Evolutionary conservation across 2,329 filamentous ascomycete species (phyloP).

Genomic region (Penicillium palitans): DNA sequence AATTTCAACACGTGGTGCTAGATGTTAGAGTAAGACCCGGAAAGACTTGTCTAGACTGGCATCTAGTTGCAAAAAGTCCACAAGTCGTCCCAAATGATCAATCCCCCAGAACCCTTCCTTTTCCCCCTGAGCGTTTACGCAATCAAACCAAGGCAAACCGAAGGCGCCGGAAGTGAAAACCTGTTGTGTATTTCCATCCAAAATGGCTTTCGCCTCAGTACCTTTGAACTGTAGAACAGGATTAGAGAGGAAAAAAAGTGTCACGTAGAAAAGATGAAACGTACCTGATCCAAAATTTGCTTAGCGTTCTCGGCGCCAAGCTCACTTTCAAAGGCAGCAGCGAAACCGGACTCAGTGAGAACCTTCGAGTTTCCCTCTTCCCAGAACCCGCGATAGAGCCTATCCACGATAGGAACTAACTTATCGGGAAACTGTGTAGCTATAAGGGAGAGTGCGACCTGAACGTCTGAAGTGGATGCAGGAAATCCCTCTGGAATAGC

Average conservation of each 20-base stretch:
- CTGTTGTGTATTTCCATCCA: slow-evolving; percentile 52
- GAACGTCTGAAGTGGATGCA: slow-evolving; percentile 9
- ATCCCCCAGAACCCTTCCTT: slow-evolving; percentile 61
- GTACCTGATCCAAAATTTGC: background rate
- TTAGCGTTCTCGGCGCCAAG: background rate
- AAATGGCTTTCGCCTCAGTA: slow-evolving; percentile 47
- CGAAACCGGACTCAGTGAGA: slow-evolving; percentile 1
- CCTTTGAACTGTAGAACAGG: slow-evolving; percentile 22
- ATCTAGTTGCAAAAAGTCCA: slow-evolving; percentile 55
- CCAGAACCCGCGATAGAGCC: slow-evolving; percentile 14
- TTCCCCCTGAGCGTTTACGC: slow-evolving; percentile 55
- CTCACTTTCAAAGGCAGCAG: slow-evolving; percentile 3
- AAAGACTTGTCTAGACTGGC: slow-evolving; percentile 28
- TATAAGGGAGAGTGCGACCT: slow-evolving; percentile 8
- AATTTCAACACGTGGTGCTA: background rate
- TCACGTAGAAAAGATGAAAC: background rate
- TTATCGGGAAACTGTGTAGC: slow-evolving; percentile 8
- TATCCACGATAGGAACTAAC: background rate
- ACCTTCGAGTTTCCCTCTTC: slow-evolving; percentile 6
- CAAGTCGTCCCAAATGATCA: slow-evolving; percentile 59
- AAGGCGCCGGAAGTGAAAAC: slow-evolving; percentile 58
- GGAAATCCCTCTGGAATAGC: slow-evolving; percentile 14
- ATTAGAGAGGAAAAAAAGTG: background rate
- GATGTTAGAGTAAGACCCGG: slow-evolving; percentile 25
- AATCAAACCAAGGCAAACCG: slow-evolving; percentile 61